Percentiles rank a stretch among this genome's conserved stretches.
phyloP scores from a whole-genome alignment of 371 early-diverging fungal genomes.

The Mucor lusitanicus region DNA sequence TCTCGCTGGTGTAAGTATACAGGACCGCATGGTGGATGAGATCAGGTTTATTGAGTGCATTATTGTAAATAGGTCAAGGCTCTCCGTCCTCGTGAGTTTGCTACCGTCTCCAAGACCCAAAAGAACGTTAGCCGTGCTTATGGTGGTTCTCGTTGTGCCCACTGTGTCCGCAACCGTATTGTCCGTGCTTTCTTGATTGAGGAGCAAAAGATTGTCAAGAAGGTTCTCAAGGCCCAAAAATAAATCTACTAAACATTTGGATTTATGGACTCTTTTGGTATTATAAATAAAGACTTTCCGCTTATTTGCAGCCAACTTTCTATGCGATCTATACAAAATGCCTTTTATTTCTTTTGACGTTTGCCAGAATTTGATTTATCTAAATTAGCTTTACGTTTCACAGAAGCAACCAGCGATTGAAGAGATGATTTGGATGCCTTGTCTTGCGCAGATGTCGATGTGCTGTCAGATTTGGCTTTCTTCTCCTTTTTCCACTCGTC shows the following conservation, averaged over 20 bases:
- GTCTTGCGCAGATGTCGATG: not conserved
- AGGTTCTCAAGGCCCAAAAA: constrained; percentile 86
- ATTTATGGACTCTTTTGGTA: not conserved
- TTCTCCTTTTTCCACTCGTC: constrained; percentile 44
- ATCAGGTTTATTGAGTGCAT: not conserved
- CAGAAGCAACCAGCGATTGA: constrained; percentile 54
- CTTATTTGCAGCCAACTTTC: not conserved
- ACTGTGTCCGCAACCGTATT: constrained; percentile 94
- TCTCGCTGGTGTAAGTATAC: constrained; percentile 84
- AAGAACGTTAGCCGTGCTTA: constrained; percentile 96
- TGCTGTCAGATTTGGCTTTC: constrained; percentile 11
- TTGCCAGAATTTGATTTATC: constrained; percentile 40
- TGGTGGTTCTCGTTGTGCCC: constrained; percentile 94
- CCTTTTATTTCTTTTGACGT: constrained; percentile 39
- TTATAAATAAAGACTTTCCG: not conserved
- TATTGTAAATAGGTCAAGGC: constrained; percentile 72
- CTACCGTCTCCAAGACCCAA: constrained; percentile 88
- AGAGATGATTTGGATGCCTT: constrained; percentile 41
- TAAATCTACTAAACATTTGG: constrained; percentile 7
- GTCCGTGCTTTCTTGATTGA: constrained; percentile 98
- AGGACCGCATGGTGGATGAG: not conserved
- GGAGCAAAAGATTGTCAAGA: constrained; percentile 99
- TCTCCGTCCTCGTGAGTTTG: constrained; percentile 90
- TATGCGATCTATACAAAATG: not conserved
- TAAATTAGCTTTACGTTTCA: constrained; percentile 62